phyloP scores from a whole-genome alignment of 2,329 filamentous ascomycete species.

The Fonsecaea monophora region DNA sequence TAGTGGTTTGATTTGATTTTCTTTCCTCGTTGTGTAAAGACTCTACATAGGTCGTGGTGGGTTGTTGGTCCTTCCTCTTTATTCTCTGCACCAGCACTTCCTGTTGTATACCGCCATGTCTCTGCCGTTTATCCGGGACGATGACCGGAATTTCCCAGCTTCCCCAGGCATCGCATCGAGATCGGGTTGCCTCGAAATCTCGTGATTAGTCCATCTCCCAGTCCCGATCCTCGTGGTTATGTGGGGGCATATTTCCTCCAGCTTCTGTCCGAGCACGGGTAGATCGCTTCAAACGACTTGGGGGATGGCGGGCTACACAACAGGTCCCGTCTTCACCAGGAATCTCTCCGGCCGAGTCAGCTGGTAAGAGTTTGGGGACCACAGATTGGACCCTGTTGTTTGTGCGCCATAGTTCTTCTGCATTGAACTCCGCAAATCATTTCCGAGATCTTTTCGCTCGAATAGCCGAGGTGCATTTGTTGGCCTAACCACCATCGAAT shows the following conservation, averaged over 20 bases:
- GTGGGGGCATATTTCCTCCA: neutral
- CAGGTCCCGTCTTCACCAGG: neutral
- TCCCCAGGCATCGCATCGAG: neutral
- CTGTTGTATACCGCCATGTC: neutral
- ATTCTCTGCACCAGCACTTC: neutral
- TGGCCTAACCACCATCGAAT: neutral
- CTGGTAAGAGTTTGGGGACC: neutral
- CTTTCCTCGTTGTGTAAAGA: neutral
- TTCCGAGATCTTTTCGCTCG: neutral
- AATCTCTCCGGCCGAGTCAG: neutral
- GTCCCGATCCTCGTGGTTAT: neutral
- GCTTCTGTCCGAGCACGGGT: neutral
- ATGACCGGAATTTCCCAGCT: neutral
- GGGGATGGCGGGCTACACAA: neutral
- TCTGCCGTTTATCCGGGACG: neutral
- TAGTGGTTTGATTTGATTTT: slow-evolving; percentile 1
- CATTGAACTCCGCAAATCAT: neutral
- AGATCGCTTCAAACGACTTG: neutral
- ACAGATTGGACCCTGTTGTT: neutral
- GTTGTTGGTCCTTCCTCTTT: neutral
- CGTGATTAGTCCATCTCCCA: neutral
- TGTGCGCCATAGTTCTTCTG: neutral
- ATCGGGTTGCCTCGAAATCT: neutral
- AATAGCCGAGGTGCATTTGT: neutral
- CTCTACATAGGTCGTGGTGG: neutral